Evolutionary conservation across 148 eudicot genomes (phyloP).

Genomic region (Suaeda aralocaspica): DNA sequence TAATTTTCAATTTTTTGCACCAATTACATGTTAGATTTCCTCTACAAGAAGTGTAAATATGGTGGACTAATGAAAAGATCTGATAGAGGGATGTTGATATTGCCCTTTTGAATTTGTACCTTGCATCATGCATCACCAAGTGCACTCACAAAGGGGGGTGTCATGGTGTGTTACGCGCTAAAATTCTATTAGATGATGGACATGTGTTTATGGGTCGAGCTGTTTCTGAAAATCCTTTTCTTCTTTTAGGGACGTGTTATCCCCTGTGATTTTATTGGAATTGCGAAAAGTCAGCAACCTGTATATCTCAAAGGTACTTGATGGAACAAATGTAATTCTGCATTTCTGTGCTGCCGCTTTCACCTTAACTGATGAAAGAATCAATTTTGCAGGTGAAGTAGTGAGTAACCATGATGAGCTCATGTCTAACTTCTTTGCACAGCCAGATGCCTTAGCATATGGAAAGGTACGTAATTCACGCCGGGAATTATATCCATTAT

Average conservation of each 20-base stretch:
- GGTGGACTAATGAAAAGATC: too few relatives aligned
- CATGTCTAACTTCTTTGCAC: constrained; percentile 99
- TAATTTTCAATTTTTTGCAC: too few relatives aligned
- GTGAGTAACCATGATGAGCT: constrained; percentile 97
- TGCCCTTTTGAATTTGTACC: too few relatives aligned
- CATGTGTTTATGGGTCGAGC: background rate
- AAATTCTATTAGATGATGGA: background rate
- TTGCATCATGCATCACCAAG: too few relatives aligned
- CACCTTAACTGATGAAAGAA: constrained; percentile 4
- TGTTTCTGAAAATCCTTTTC: constrained; percentile 13
- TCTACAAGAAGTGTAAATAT: too few relatives aligned
- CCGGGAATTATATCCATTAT: background rate
- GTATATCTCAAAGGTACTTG: constrained; percentile 78
- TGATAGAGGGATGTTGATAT: too few relatives aligned
- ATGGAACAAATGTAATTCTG: background rate
- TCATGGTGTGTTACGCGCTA: too few relatives aligned
- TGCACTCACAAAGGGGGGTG: too few relatives aligned
- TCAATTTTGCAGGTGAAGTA: constrained; percentile 63
- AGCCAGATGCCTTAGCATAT: constrained; percentile 98
- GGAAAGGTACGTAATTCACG: constrained; percentile 59
- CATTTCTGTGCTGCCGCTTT: constrained; percentile 1
- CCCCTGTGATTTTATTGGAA: constrained; percentile 98
- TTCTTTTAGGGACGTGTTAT: constrained; percentile 81
- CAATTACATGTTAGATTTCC: too few relatives aligned
- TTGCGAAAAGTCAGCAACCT: constrained; percentile 92